These are phyloP conservation scores for Vickermania ingenoplastis DNA, from an alignment of 208 protist species.

Conservation along the genomic window DNA sequence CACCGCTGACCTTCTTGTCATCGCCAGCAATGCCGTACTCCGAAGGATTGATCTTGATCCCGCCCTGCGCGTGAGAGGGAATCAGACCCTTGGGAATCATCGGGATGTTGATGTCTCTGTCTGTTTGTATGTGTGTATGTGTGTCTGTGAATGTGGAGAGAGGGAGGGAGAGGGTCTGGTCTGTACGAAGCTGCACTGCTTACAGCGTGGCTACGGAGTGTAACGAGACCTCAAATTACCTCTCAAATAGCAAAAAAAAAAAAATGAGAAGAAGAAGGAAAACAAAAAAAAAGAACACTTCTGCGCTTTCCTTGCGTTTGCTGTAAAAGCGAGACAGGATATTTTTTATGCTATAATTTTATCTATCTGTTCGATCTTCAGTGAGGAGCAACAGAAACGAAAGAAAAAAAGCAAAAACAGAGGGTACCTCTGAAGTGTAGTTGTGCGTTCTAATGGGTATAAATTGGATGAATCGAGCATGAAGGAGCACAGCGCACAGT, in stretches of 20 bases:
- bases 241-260: too few species aligned
- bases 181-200: not conserved
- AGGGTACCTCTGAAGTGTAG: too few species aligned
- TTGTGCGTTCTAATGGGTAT: too few species aligned
- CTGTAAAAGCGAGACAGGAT: too few species aligned
- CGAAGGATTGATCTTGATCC: not conserved
- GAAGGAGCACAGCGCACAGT: too few species aligned
- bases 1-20: not conserved
- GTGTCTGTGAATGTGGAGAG: not conserved
- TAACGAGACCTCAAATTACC: too few species aligned
- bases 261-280: constrained; percentile 1
- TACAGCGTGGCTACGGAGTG: not conserved
- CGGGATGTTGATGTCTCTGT: not conserved
- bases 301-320: too few species aligned
- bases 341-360: too few species aligned
- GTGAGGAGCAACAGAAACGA: too few species aligned
- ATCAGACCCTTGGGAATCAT: not conserved
- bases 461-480: too few species aligned
- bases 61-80: not conserved
- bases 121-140: not conserved
- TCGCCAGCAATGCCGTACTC: not conserved
- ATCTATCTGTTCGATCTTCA: too few species aligned
- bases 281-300: not conserved
- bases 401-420: too few species aligned
- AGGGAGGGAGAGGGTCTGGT: not conserved